A percentile compares a stretch with the other conserved stretches of the same genome.
Conservation (phyloP, 805 yeast species). For the Pichia gijzeniarum region DNA sequence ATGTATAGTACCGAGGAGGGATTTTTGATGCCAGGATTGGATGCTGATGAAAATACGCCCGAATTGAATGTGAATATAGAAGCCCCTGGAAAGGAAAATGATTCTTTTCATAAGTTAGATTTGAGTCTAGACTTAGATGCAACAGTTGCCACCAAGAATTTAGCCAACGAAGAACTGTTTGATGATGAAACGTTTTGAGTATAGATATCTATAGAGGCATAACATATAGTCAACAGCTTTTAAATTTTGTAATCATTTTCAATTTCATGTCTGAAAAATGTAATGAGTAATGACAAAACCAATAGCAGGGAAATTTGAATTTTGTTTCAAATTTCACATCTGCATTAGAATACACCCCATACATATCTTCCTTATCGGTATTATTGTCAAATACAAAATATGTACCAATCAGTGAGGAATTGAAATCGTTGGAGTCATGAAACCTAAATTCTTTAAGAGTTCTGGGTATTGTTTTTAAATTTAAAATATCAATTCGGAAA, state of each 20-base stretch:
- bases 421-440: constrained; percentile 2
- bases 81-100: neutral
- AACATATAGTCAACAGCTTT: neutral
- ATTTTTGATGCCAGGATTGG: constrained; percentile 52
- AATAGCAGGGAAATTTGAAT: neutral
- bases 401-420: neutral
- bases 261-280: neutral
- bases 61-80: neutral
- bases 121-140: neutral
- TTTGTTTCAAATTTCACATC: neutral
- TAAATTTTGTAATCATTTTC: neutral
- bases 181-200: constrained; percentile 12
- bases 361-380: neutral
- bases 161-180: constrained; percentile 3
- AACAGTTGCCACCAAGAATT: neutral
- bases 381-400: neutral
- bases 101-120: neutral
- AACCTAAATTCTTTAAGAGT: constrained; percentile 1
- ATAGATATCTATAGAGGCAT: neutral
- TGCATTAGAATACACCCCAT: constrained; percentile 3
- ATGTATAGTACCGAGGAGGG: constrained; percentile 82
- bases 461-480: neutral
- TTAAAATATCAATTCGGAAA: neutral
- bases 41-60: neutral
- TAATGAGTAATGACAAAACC: constrained; percentile 1